These are phyloP conservation scores for Beta corolliflora DNA, from an alignment of 179 eudicot genomes.

Conservation along the genomic window DNA sequence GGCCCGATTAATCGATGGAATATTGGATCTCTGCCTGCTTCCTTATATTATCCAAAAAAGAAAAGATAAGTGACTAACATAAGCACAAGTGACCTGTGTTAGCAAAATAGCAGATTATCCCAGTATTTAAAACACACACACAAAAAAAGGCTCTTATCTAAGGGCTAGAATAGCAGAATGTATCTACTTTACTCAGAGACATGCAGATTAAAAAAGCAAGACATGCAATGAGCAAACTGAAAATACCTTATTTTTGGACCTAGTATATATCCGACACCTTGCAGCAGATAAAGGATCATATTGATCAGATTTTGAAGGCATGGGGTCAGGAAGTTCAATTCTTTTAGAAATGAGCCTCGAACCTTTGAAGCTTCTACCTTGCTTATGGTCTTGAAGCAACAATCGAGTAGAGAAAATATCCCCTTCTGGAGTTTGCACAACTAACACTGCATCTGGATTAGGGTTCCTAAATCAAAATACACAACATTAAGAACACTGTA, in stretches of 20 bases:
- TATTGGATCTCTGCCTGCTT: conserved; percentile 44
- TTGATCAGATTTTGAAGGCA: conserved; percentile 35
- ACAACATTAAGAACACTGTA: neutral
- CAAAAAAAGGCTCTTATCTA: neutral
- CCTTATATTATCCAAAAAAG: conserved; percentile 37
- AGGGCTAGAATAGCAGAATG: neutral
- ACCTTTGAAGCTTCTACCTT: conserved; percentile 49
- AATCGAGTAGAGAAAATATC: conserved; percentile 47
- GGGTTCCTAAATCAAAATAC: conserved; percentile 60
- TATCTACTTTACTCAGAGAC: neutral
- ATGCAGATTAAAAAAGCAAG: neutral
- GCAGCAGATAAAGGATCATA: conserved; percentile 70
- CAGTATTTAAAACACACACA: neutral
- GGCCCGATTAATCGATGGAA: conserved; percentile 88
- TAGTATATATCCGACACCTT: conserved; percentile 62
- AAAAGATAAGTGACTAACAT: neutral
- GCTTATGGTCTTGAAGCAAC: conserved; percentile 57
- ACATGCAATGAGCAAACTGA: neutral
- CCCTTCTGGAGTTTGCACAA: conserved; percentile 70
- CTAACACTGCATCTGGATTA: conserved; percentile 67
- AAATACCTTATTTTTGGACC: conserved; percentile 58
- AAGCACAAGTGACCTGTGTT: neutral
- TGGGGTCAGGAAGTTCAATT: conserved; percentile 43
- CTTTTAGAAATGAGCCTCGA: conserved; percentile 63
- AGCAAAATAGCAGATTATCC: too few species aligned